Evolutionary conservation across 208 protist genomes (phyloP), one percentile per base, ranked within the genome.

Genomic region (Trypanosomatidae sp.): DNA sequence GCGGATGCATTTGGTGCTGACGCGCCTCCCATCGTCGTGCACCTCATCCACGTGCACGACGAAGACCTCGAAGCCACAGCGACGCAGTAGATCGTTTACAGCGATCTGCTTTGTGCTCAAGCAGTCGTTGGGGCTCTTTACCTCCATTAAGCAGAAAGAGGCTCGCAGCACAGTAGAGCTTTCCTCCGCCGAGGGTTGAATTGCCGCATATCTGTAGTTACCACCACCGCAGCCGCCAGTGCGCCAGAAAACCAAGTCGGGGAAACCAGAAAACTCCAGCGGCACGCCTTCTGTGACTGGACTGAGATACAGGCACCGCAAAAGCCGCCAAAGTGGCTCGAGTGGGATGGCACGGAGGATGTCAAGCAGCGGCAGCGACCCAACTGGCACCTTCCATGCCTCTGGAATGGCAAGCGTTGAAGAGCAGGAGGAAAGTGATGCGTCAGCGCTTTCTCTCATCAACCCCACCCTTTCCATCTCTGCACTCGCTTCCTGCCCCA

Each of bases 1-100:
- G 1, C 76, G 64, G 7, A 80, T 19, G n/a, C 69, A 60, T 56
- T 80, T 80, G 49, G 50, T 56, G 59, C 64, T 80, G 25, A 80
- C 65, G 0, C 55, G 66, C 58, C 60, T 52, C 0, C 76, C 76
- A 43, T 65, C 69, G 58, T 75, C 64, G 33, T 76, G 46, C 49
- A 81, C 73, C 12, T 99, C 98, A 44, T 98, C 77, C 67, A 99
- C 94, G 74, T 97, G 93, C 36, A 91, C 85, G 49, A 98, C 91
- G 93, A 62, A 80, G 30, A 92, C 89, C 43, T 89, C 69, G 73
- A 96, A 94, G 28, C 90, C 90, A 56, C 88, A 93, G 15, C 83
- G 80, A 47, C 73, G 73, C 36, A 96, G 78, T 1, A 79, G 71
- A 69, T 96, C 90, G 68, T 91, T 86, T n/a, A 93, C 82, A 2